phyloP scores from a whole-genome alignment of 352 stramenopile genomes.

The Phytophthora melonis region DNA sequence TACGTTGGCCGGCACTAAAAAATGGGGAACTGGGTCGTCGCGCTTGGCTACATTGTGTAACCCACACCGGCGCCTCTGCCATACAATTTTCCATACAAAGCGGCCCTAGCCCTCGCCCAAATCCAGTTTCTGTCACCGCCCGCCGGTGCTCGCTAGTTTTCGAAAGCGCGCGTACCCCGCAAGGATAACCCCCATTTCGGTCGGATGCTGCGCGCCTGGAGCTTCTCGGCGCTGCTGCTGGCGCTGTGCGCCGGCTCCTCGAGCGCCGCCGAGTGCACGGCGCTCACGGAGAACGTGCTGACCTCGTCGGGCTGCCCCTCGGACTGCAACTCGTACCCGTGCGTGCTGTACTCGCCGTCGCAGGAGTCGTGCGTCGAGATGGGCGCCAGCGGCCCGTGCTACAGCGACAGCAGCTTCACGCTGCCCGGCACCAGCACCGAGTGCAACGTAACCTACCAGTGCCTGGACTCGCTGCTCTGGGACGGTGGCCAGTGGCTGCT shows the following conservation, averaged over 20 bases:
- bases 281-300: constrained; percentile 57
- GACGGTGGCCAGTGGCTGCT: constrained; percentile 51
- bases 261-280: constrained; percentile 44
- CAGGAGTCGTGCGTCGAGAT: constrained; percentile 42
- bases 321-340: constrained; percentile 42
- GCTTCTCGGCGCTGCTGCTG: constrained; percentile 29
- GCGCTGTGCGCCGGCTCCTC: constrained; percentile 6
- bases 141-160: neutral
- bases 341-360: constrained; percentile 62
- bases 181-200: neutral
- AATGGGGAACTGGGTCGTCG: neutral
- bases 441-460: constrained; percentile 72
- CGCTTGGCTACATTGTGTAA: constrained; percentile 13
- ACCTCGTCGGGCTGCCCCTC: constrained; percentile 58
- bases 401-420: constrained; percentile 39
- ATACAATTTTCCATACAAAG: constrained; percentile 20
- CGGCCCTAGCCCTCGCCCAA: constrained; percentile 28
- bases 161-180: constrained; percentile 2
- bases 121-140: constrained; percentile 26
- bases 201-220: constrained; percentile 1
- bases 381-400: constrained; percentile 46
- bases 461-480: constrained; percentile 54
- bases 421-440: constrained; percentile 25
- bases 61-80: neutral
- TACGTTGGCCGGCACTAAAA: neutral